Evolutionary conservation across 495 filamentous ascomycete genomes (phyloP).

Genomic region (Penicillium odoratum): DNA sequence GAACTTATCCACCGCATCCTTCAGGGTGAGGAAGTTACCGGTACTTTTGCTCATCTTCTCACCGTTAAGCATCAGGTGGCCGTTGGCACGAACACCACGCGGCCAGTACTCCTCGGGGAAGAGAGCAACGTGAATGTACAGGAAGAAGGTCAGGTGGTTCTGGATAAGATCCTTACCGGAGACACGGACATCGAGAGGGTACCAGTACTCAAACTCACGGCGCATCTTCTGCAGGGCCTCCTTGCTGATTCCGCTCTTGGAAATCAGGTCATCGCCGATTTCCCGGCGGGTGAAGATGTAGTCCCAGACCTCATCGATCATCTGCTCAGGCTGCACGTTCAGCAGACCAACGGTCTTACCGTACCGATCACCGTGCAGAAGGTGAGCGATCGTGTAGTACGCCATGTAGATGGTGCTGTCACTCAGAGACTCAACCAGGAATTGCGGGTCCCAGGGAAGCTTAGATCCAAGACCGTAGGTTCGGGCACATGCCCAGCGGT

Average conservation of each 20-base stretch:
- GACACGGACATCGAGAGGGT: slow-evolving; percentile 82
- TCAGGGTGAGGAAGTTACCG: slow-evolving; percentile 92
- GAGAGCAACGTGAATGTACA: slow-evolving; percentile 91
- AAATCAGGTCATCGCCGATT: slow-evolving; percentile 60
- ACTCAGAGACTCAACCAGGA: slow-evolving; percentile 88
- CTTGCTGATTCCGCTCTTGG: slow-evolving; percentile 67
- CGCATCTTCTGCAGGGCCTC: slow-evolving; percentile 74
- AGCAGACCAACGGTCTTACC: slow-evolving; percentile 68
- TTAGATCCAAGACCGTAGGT: slow-evolving; percentile 92
- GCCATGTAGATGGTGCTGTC: slow-evolving; percentile 95
- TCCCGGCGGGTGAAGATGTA: slow-evolving; percentile 77
- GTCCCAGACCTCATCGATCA: slow-evolving; percentile 97
- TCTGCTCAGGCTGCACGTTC: slow-evolving; percentile 75
- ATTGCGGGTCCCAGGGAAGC: slow-evolving; percentile 90
- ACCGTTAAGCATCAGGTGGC: slow-evolving; percentile 89
- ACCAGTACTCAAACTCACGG: slow-evolving; percentile 94
- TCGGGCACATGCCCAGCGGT: slow-evolving; percentile 91
- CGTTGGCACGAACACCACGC: slow-evolving; percentile 77
- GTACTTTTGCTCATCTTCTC: slow-evolving; percentile 97
- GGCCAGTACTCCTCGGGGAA: slow-evolving; percentile 89
- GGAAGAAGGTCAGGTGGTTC: slow-evolving; percentile 93
- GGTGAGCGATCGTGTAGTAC: slow-evolving; percentile 93
- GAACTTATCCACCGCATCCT: slow-evolving; percentile 84
- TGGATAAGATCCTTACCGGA: slow-evolving; percentile 86
- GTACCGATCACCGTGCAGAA: slow-evolving; percentile 79